Base-by-base conservation (phyloP, 2,329 filamentous ascomycete species). In the Cyphellophora attinorum region DNA sequence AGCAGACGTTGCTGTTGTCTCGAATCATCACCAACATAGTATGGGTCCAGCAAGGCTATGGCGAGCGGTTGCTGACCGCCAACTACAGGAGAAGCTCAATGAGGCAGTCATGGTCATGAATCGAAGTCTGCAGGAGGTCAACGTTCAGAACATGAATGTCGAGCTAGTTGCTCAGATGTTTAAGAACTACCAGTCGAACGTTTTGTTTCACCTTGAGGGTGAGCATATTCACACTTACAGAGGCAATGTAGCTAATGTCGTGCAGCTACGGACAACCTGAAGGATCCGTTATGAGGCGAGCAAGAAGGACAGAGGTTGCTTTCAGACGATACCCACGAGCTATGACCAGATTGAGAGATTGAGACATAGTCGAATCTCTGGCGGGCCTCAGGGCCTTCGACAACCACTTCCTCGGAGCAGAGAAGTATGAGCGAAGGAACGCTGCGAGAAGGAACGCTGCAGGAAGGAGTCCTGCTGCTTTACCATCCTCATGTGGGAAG, bases 81-180 rank as follows among this genome's bases (percentile, higher is more conserved):
- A 21, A 19, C 36, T 34, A 12, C 42, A 96, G 89, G 91, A 96
- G 64, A 98, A 98, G 61, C 72, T 98, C 28, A 98, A 98, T 51
- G 91, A 96, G 61, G 81, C 91, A 2, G 74, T 96, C 34, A 76
- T 91, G 62, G 79, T 89, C 33, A 75, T 96, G 72, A 98, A 96
- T 62, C 93, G 85, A 60, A 83, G 76, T 32, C 77, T 98, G 2
- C 49, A 94, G 83, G 89, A 96, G 48, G 95, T 96, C 70, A 96
- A 96, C 54, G 80, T 95, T 37, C 84, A 94, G 53, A 98, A 96
- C 59, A 95, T 96, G 86, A 93, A 98, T 55, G 85, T 95, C 21
- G 91, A 96, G 63, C 72, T 96, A 3, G 91, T 96, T 4, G 88
- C 89, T 1, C 89, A 96, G 56, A 98, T 98, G 91, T 98, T 96